phyloP scores from a whole-genome alignment of 78 protist genomes.

The Dictyostelium intermedium region DNA sequence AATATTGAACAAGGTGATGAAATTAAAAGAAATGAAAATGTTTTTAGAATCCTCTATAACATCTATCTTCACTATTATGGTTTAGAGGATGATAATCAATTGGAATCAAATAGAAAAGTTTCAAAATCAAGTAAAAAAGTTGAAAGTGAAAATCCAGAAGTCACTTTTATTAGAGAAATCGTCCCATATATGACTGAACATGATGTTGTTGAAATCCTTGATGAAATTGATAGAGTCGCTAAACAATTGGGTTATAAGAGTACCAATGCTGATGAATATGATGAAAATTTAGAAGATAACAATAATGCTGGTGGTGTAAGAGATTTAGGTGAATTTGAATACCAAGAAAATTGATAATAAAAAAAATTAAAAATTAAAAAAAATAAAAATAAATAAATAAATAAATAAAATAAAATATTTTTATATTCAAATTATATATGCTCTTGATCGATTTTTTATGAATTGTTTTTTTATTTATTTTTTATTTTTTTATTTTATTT shows the following conservation, averaged over 20 bases:
- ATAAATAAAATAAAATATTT: no score
- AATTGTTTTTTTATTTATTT: not conserved
- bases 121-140: not conserved
- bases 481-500: not conserved
- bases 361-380: not conserved
- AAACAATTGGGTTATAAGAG: not conserved
- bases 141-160: not conserved
- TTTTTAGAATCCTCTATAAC: not conserved
- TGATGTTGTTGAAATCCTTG: not conserved
- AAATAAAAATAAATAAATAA: not conserved
- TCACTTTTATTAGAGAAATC: not conserved
- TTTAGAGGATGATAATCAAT: not conserved
- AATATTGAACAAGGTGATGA: not conserved
- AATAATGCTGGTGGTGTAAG: not conserved
- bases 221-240: not conserved
- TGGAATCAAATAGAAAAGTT: not conserved
- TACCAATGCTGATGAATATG: not conserved
- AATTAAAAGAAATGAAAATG: not conserved
- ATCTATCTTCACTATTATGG: not conserved
- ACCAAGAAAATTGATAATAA: not conserved
- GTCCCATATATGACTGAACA: not conserved
- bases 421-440: no score
- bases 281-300: not conserved
- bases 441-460: not conserved
- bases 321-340: not conserved